Percentiles rank a stretch among this genome's conserved stretches.
Conservation (phyloP, 768 basidiomycete genomes). For the Paxillus ammoniavirescens region DNA sequence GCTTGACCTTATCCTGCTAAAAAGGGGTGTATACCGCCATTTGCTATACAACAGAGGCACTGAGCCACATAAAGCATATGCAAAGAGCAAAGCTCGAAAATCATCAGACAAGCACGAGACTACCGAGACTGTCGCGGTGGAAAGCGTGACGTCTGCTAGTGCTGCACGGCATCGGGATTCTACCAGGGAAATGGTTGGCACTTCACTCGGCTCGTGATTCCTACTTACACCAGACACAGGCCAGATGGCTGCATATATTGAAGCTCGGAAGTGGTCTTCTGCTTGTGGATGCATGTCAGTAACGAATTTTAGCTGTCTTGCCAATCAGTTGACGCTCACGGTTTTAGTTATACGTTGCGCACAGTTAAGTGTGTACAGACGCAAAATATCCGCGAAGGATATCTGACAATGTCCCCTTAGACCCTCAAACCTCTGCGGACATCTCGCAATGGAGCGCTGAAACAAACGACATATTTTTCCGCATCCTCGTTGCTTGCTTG, state of each 20-base stretch:
- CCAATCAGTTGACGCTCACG: not conserved
- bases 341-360: slow-evolving; percentile 74
- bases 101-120: not conserved
- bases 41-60: slow-evolving; percentile 77
- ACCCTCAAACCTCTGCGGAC: slow-evolving; percentile 37
- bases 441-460: slow-evolving; percentile 53
- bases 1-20: slow-evolving; percentile 79
- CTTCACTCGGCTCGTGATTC: not conserved
- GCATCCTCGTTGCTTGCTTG: slow-evolving; percentile 63
- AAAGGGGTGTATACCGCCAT: slow-evolving; percentile 79
- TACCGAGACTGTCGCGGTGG: not conserved
- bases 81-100: slow-evolving; percentile 8
- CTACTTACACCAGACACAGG: slow-evolving; percentile 33
- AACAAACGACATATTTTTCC: slow-evolving; percentile 47
- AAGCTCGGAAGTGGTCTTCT: slow-evolving; percentile 59
- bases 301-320: not conserved
- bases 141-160: not conserved
- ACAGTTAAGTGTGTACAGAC: slow-evolving; percentile 51
- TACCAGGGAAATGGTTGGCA: slow-evolving; percentile 27
- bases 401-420: slow-evolving; percentile 25
- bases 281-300: slow-evolving; percentile 72
- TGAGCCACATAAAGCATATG: slow-evolving; percentile 50
- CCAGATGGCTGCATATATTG: slow-evolving; percentile 57
- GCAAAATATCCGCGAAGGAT: not conserved
- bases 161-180: slow-evolving; percentile 1